phyloP scores from a whole-genome alignment of 192 early-diverging fungal species.

The Coemansia asiatica region DNA sequence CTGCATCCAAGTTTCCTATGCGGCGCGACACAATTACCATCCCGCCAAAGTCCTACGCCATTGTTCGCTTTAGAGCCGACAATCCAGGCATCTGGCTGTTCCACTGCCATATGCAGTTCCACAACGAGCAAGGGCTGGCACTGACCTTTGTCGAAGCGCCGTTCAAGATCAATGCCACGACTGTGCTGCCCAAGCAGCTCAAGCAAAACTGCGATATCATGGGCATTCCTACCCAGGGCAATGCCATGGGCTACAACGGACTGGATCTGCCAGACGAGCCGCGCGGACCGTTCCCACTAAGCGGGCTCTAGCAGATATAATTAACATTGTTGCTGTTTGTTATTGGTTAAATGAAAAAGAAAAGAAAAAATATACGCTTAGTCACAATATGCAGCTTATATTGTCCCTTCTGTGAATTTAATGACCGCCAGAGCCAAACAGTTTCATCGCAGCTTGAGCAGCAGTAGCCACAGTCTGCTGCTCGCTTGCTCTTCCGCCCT shows the following conservation, averaged over 20 bases:
- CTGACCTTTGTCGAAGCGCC: conserved; percentile 72
- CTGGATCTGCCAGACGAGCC: conserved; percentile 63
- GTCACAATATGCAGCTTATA: too few relatives aligned
- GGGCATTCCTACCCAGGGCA: conserved; percentile 64
- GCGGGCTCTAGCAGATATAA: conserved; percentile 19
- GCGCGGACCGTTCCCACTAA: conserved; percentile 51
- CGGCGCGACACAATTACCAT: conserved; percentile 75
- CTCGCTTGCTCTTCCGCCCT: conserved; percentile 40
- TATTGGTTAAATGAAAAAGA: not conserved
- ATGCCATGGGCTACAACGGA: conserved; percentile 72
- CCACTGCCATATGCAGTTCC: conserved; percentile 76
- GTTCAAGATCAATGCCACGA: conserved; percentile 50
- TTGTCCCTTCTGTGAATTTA: not conserved
- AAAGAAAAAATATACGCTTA: too few relatives aligned
- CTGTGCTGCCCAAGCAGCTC: conserved; percentile 55
- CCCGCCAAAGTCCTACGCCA: conserved; percentile 60
- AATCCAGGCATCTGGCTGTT: conserved; percentile 87
- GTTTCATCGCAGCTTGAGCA: conserved; percentile 49
- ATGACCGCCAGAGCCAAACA: conserved; percentile 15
- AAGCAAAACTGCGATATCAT: conserved; percentile 62
- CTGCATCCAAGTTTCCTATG: conserved; percentile 26
- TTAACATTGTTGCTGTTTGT: not conserved
- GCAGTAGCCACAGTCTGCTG: conserved; percentile 51
- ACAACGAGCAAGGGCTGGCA: conserved; percentile 69
- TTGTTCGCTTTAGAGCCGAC: conserved; percentile 73